Conservation (phyloP, 805 yeast species). For the Cyberlindnera xylosilytica region DNA sequence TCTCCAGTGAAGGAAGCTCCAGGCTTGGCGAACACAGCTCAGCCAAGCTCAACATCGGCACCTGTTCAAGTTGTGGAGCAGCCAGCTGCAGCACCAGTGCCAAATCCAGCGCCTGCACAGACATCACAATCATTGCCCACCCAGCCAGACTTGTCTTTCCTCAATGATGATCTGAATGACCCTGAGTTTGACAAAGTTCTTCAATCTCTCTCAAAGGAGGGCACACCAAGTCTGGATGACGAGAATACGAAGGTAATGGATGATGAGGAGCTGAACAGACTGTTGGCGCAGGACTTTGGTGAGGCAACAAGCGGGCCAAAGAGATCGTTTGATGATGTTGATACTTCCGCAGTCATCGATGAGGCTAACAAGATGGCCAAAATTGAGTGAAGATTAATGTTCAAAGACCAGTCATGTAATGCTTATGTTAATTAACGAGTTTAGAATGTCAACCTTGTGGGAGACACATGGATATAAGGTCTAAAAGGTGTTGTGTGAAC, state of each 20-base stretch:
- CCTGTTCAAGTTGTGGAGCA: too few species aligned
- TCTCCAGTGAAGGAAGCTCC: not conserved
- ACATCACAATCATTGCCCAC: too few species aligned
- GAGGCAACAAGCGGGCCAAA: constrained; percentile 5
- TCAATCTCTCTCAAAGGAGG: constrained; percentile 26
- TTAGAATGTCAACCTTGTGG: too few species aligned
- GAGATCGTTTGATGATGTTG: constrained; percentile 15
- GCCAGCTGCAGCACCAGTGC: not conserved
- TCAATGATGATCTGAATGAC: constrained; percentile 19
- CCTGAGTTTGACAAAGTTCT: constrained; percentile 27
- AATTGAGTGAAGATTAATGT: constrained; percentile 6
- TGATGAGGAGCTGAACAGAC: constrained; percentile 27
- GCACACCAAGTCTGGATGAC: constrained; percentile 26
- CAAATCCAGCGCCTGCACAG: not conserved
- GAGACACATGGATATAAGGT: too few species aligned
- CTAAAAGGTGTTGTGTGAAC: too few species aligned
- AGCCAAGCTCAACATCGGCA: too few species aligned
- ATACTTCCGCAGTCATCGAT: constrained; percentile 1
- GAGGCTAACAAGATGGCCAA: constrained; percentile 32
- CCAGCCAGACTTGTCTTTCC: constrained; percentile 4
- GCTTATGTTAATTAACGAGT: not conserved
- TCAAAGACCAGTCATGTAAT: constrained; percentile 1
- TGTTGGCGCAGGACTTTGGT: constrained; percentile 21
- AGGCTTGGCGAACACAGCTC: too few species aligned
- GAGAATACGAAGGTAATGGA: constrained; percentile 15